phyloP scores from a whole-genome alignment of 192 early-diverging fungal genomes.

The Cladochytrium replicatum region DNA sequence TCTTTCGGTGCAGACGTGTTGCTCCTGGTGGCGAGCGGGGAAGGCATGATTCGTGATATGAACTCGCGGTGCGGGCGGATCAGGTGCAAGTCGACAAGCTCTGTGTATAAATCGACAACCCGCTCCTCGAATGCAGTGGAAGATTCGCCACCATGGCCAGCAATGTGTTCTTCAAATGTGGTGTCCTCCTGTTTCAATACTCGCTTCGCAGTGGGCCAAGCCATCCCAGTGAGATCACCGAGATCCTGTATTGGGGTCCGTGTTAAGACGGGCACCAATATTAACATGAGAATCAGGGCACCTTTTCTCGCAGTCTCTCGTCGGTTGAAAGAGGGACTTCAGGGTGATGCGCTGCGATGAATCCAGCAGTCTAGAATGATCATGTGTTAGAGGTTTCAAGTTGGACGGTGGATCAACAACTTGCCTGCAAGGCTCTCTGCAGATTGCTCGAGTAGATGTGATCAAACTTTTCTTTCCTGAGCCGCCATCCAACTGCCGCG shows the following conservation, averaged over 20 bases:
- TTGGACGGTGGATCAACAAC: no score
- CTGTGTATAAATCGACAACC: slow-evolving; percentile 33
- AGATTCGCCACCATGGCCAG: slow-evolving; percentile 22
- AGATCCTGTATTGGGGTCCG: slow-evolving; percentile 15
- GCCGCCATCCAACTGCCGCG: slow-evolving; percentile 22
- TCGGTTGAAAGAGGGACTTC: slow-evolving; percentile 18
- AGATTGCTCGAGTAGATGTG: slow-evolving; percentile 40
- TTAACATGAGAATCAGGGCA: neutral
- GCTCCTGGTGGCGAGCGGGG: neutral
- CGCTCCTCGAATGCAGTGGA: slow-evolving; percentile 21
- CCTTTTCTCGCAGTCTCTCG: slow-evolving; percentile 31
- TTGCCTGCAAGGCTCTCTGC: slow-evolving; percentile 26
- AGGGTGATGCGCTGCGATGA: slow-evolving; percentile 20
- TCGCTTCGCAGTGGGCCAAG: slow-evolving; percentile 28
- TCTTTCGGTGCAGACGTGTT: no score
- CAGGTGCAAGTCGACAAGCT: slow-evolving; percentile 25
- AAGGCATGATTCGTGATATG: slow-evolving; percentile 8
- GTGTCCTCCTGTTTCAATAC: slow-evolving; percentile 29
- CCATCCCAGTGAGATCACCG: slow-evolving; percentile 29
- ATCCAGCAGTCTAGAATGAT: neutral
- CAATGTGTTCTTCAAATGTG: slow-evolving; percentile 29
- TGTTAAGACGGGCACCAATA: neutral
- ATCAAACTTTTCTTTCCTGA: slow-evolving; percentile 32
- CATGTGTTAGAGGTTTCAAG: neutral
- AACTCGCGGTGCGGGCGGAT: slow-evolving; percentile 29